These are phyloP conservation scores for Hyphodiscus sp. DNA, from an alignment of 2,329 filamentous ascomycete genomes.

Conservation along the genomic window DNA sequence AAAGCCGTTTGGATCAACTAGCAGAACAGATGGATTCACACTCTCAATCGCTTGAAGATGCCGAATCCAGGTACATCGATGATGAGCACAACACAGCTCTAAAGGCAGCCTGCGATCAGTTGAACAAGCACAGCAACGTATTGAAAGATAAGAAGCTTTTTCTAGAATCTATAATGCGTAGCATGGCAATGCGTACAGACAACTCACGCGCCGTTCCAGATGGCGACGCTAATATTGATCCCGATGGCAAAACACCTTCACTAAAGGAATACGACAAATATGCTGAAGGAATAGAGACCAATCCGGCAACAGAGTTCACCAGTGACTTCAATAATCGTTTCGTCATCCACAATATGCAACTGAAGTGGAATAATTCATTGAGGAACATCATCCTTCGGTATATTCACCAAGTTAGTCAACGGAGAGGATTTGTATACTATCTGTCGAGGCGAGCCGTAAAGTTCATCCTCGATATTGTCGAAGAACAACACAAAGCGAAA, in stretches of 20 bases:
- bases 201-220: slow-evolving; percentile 22
- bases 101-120: slow-evolving; percentile 53
- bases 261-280: slow-evolving; percentile 35
- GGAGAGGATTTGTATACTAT: slow-evolving; percentile 95
- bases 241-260: slow-evolving; percentile 24
- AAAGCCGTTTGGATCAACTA: slow-evolving; percentile 71
- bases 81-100: slow-evolving; percentile 44
- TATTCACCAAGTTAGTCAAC: slow-evolving; percentile 93
- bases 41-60: slow-evolving; percentile 63
- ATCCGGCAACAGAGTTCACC: slow-evolving; percentile 71
- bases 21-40: slow-evolving; percentile 73
- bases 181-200: slow-evolving; percentile 28
- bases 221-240: slow-evolving; percentile 33
- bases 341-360: slow-evolving; percentile 92
- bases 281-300: slow-evolving; percentile 54
- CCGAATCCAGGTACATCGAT: slow-evolving; percentile 60
- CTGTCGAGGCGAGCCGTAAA: slow-evolving; percentile 93
- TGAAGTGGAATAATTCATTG: slow-evolving; percentile 97
- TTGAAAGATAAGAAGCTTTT: slow-evolving; percentile 53
- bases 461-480: slow-evolving; percentile 95
- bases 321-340: slow-evolving; percentile 98
- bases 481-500: slow-evolving; percentile 71
- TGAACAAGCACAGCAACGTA: slow-evolving; percentile 48
- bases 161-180: slow-evolving; percentile 46
- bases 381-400: slow-evolving; percentile 96